These are phyloP conservation scores for Cladosporium halotolerans DNA, from an alignment of 2,329 filamentous ascomycete species.

Conservation along the genomic window DNA sequence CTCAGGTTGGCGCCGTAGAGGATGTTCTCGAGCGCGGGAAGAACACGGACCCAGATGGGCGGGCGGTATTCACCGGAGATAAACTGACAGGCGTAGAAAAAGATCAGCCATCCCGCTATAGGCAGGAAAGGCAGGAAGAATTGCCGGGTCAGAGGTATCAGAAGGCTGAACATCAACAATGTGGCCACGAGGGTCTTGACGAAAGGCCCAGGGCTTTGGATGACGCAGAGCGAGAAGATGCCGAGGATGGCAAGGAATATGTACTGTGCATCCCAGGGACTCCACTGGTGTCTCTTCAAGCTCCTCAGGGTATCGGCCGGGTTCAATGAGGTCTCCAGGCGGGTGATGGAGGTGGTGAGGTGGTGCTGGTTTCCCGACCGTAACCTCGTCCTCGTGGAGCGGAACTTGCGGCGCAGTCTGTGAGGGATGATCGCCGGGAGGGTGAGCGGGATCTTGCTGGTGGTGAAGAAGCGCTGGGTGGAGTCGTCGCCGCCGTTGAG, in stretches of 20 bases:
- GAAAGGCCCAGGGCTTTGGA: conserved; percentile 69
- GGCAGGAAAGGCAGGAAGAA: conserved; percentile 85
- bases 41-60: conserved; percentile 89
- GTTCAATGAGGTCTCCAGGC: conserved; percentile 75
- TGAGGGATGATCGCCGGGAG: conserved; percentile 54
- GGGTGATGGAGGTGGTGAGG: conserved; percentile 64
- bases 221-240: conserved; percentile 78
- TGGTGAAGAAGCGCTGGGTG: conserved; percentile 36
- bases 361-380: conserved; percentile 53
- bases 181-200: conserved; percentile 68
- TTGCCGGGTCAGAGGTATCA: conserved; percentile 80
- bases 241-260: conserved; percentile 64
- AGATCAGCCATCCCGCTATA: conserved; percentile 78
- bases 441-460: conserved; percentile 41
- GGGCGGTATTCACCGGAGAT: conserved; percentile 83
- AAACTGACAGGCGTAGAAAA: conserved; percentile 90
- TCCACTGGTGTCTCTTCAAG: conserved; percentile 73
- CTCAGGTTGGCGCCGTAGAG: conserved; percentile 92
- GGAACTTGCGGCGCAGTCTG: conserved; percentile 59
- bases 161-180: conserved; percentile 60
- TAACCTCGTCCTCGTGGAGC: conserved; percentile 56
- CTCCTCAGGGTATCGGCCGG: conserved; percentile 69
- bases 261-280: conserved; percentile 79
- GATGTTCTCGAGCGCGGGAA: conserved; percentile 92
- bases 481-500: conserved; percentile 23